These are phyloP conservation scores for Trametes pubescens DNA, from an alignment of 1,284 basidiomycete species.

Conservation along the genomic window DNA sequence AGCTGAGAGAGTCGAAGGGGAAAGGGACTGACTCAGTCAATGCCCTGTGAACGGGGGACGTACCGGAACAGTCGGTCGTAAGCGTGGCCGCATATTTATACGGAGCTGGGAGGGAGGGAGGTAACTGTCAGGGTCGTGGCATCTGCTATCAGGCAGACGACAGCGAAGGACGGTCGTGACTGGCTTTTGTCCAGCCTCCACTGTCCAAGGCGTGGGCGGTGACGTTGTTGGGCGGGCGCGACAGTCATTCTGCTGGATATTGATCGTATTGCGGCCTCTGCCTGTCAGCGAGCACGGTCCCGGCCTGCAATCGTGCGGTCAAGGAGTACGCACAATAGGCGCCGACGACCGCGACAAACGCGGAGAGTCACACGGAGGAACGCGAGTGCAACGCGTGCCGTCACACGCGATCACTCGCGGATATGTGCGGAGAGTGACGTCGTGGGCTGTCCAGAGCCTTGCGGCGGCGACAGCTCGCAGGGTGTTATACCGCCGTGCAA, in stretches of 20 bases:
- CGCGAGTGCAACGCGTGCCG: constrained; percentile 20
- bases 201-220: constrained; percentile 25
- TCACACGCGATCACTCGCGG: constrained; percentile 19
- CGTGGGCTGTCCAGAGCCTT: not conserved
- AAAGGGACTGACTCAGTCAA: constrained; percentile 45
- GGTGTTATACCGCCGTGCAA: not conserved
- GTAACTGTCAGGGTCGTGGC: constrained; percentile 23
- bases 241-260: constrained; percentile 3
- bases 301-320: not conserved
- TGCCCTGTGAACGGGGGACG: constrained; percentile 37
- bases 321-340: not conserved
- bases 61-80: constrained; percentile 11
- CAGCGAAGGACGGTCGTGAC: constrained; percentile 32
- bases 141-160: constrained; percentile 29
- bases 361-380: constrained; percentile 27
- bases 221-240: constrained; percentile 27
- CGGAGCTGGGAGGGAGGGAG: constrained; percentile 20
- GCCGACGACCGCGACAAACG: constrained; percentile 18
- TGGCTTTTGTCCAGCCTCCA: constrained; percentile 32
- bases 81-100: constrained; percentile 25
- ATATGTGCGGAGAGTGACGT: constrained; percentile 8
- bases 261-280: not conserved
- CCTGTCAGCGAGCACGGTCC: not conserved
- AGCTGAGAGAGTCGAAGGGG: constrained; percentile 37
- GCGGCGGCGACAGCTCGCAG: not conserved